These are phyloP conservation scores for Huntiella abstrusa DNA, from an alignment of 2,329 filamentous ascomycete genomes.

Conservation along the genomic window DNA sequence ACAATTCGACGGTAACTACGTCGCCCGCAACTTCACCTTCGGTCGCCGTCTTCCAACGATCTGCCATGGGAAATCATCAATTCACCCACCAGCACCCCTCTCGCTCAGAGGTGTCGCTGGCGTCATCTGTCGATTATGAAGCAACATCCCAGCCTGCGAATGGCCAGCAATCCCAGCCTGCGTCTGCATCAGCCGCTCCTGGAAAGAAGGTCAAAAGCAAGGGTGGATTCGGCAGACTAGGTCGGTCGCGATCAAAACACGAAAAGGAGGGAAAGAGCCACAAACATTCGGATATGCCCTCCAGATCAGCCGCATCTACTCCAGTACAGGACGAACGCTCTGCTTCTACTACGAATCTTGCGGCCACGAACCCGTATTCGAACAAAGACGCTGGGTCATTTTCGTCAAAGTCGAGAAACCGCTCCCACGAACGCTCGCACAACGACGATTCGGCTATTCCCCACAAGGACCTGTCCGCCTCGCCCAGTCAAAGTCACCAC, in stretches of 20 bases:
- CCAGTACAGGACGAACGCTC: constrained; percentile 10
- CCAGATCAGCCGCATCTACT: constrained; percentile 7
- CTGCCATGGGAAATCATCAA: constrained; percentile 18
- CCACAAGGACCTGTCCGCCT: constrained; percentile 3
- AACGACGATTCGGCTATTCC: constrained; percentile 19
- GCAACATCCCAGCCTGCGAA: constrained; percentile 1
- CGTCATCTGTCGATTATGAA: constrained; percentile 31
- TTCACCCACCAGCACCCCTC: constrained; percentile 24
- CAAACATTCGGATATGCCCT: neutral
- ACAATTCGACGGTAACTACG: too few relatives aligned
- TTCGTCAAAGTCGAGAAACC: constrained; percentile 41
- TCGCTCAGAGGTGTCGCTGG: constrained; percentile 33
- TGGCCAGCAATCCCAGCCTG: neutral
- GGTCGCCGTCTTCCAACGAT: constrained; percentile 13
- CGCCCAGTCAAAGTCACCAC: constrained; percentile 4
- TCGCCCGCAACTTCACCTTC: neutral
- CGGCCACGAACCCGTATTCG: constrained; percentile 1
- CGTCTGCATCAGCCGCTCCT: neutral
- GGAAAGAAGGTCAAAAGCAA: constrained; percentile 34
- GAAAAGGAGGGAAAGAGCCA: constrained; percentile 25
- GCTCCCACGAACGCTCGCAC: constrained; percentile 48
- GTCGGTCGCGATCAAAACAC: constrained; percentile 31
- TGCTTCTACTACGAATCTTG: constrained; percentile 2
- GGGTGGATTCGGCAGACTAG: constrained; percentile 29
- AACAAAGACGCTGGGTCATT: constrained; percentile 4